These are phyloP conservation scores for Flaveria bidentis DNA, from an alignment of 129 eudicot species.

Conservation along the genomic window DNA sequence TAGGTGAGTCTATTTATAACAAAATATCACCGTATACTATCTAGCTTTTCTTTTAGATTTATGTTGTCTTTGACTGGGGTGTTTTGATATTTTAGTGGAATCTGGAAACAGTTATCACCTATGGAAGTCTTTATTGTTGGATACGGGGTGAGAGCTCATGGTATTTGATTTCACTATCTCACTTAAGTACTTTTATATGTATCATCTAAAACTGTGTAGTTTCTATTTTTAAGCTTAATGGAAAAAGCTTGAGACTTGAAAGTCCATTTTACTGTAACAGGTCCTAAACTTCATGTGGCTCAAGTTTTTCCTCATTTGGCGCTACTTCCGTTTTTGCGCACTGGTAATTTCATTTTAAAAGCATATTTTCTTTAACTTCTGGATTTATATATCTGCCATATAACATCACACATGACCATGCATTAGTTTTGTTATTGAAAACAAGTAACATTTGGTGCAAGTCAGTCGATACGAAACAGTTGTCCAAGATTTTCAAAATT, in stretches of 20 bases:
- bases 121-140: slow-evolving; percentile 91
- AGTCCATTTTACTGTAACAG: slow-evolving; percentile 40
- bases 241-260: slow-evolving; percentile 16
- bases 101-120: slow-evolving; percentile 85
- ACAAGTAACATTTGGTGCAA: neutral
- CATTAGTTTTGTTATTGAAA: neutral
- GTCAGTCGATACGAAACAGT: neutral
- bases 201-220: neutral
- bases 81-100: slow-evolving; percentile 52
- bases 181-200: neutral
- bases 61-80: slow-evolving; percentile 6
- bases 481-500: neutral
- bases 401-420: neutral
- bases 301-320: slow-evolving; percentile 95
- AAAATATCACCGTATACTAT: neutral
- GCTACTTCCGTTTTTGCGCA: slow-evolving; percentile 96
- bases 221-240: slow-evolving; percentile 2
- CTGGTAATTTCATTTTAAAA: slow-evolving; percentile 48
- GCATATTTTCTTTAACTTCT: neutral
- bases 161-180: slow-evolving; percentile 31
- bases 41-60: neutral
- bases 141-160: slow-evolving; percentile 86
- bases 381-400: slow-evolving; percentile 12
- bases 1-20: slow-evolving; percentile 50
- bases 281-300: slow-evolving; percentile 99